Evolutionary conservation across 2,329 filamentous ascomycete genomes (phyloP), one percentile per base, ranked within the genome.

Genomic region (Fusarium poae): DNA sequence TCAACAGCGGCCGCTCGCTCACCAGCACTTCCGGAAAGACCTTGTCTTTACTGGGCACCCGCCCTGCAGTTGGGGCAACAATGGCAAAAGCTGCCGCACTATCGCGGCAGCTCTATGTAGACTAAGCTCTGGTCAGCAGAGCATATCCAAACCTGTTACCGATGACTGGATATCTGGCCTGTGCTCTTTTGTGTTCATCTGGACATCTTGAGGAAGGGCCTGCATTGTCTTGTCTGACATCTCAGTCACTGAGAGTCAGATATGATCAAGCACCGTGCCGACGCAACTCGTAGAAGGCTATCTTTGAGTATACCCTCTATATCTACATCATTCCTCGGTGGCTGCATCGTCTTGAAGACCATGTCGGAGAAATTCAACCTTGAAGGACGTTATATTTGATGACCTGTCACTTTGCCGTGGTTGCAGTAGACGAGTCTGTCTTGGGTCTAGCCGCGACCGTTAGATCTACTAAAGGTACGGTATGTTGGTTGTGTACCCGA

Each of bases 401-500:
- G 66, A 57, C 42, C 53, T 35, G 62, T 68, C 67, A 68, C 57
- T 39, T 54, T 57, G 50, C 39, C 30, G 58, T 52, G 21, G 53
- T 50, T 49, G 40, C 39, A 25, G 49, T 15, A 32, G 45, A 37
- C 37, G 59, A 64, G 63, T 61, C 68, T 62, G 45, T 58, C 32
- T 64, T 55, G 58, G 45, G 62, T 57, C 40, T 63, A 62, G 58
- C 54, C 53, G 58, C 44, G 54, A 62, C 67, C 67, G 65, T 73
- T 74, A 43, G 53, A 35, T 56, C 66, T n/a, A 5, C 16, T 27
- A 56, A 55, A 59, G 27, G 53, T 59, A 70, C 46, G 70, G 62
- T 71, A 72, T 72, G 73, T 74, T 37, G 21, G 48, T 39, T 27
- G 9, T 27, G n/a, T 55, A 65, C 66, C 71, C 71, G 73, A 74